Evolutionary conservation across 352 stramenopile species (phyloP).

Genomic region (Blastocystis sp.): DNA sequence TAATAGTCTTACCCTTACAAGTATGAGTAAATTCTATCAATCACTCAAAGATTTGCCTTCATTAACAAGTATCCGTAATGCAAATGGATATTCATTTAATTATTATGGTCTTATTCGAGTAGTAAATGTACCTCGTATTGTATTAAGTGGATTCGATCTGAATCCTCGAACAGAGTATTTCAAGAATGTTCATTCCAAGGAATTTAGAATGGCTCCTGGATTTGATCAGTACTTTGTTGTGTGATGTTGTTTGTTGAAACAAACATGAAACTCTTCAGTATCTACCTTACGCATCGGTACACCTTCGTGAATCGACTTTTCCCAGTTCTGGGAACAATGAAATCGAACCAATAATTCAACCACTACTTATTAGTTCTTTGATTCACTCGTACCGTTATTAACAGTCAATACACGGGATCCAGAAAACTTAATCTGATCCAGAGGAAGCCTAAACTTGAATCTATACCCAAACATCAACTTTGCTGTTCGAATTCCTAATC

Average conservation of each 20-base stretch:
- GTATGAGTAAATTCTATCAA: too few relatives aligned
- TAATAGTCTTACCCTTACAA: not conserved
- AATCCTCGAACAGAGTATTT: not conserved
- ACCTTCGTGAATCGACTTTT: slow-evolving; percentile 26
- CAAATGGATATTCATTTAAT: not conserved
- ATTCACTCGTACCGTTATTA: slow-evolving; percentile 71
- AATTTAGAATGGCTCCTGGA: not conserved
- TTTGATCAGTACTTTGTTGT: not conserved
- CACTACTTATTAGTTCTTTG: slow-evolving; percentile 8
- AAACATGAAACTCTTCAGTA: slow-evolving; percentile 31
- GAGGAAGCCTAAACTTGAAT: not conserved
- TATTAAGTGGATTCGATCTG: not conserved
- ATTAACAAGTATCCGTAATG: not conserved
- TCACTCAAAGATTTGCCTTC: too few relatives aligned
- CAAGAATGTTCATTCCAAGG: not conserved
- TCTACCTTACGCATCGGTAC: slow-evolving; percentile 38
- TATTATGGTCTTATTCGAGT: not conserved
- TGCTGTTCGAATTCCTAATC: slow-evolving; percentile 80
- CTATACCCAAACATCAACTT: slow-evolving; percentile 67
- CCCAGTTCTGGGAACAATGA: slow-evolving; percentile 13
- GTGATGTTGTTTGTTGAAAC: slow-evolving; percentile 8
- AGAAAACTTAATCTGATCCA: slow-evolving; percentile 56
- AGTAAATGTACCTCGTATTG: not conserved
- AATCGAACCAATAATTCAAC: slow-evolving; percentile 45
- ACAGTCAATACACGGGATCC: slow-evolving; percentile 76